Percentiles rank a stretch among this genome's conserved stretches.
phyloP scores from a whole-genome alignment of 768 basidiomycete species.

The Tulasnella sp. region DNA sequence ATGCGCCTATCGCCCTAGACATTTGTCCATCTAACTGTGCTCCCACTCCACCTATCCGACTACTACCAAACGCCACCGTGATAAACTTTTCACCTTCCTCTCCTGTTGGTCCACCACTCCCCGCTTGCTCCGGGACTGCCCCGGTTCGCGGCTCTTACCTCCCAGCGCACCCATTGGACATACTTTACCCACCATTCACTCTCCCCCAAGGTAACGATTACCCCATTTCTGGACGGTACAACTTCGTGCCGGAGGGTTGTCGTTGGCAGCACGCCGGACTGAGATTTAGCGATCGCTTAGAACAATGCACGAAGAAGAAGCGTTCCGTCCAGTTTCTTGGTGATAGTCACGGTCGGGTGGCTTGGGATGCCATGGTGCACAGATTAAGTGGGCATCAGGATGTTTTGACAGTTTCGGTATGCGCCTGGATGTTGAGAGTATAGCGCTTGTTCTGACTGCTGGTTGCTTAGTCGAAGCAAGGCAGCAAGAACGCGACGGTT shows the following conservation, averaged over 20 bases:
- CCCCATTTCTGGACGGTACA: constrained; percentile 1
- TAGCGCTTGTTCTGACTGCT: neutral
- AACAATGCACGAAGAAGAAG: neutral
- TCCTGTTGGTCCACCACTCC: neutral
- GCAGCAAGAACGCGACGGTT: neutral
- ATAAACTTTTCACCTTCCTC: neutral
- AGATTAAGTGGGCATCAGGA: neutral
- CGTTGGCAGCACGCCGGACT: neutral
- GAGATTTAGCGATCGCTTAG: neutral
- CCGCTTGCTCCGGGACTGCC: neutral
- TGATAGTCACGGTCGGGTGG: constrained; percentile 19
- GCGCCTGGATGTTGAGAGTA: neutral
- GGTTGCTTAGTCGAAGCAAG: neutral
- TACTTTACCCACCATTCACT: neutral
- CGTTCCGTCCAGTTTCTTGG: neutral
- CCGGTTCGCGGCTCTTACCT: constrained; percentile 10
- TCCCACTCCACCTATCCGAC: neutral
- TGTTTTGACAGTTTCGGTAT: neutral
- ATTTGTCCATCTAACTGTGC: neutral
- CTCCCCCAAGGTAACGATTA: neutral
- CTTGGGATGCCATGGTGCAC: neutral
- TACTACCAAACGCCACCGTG: neutral
- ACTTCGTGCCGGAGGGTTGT: constrained; percentile 6
- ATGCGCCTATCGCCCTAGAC: neutral
- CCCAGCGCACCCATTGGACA: constrained; percentile 1